These are phyloP conservation scores for Alternaria conjuncta DNA, from an alignment of 2,329 filamentous ascomycete genomes.

Conservation along the genomic window DNA sequence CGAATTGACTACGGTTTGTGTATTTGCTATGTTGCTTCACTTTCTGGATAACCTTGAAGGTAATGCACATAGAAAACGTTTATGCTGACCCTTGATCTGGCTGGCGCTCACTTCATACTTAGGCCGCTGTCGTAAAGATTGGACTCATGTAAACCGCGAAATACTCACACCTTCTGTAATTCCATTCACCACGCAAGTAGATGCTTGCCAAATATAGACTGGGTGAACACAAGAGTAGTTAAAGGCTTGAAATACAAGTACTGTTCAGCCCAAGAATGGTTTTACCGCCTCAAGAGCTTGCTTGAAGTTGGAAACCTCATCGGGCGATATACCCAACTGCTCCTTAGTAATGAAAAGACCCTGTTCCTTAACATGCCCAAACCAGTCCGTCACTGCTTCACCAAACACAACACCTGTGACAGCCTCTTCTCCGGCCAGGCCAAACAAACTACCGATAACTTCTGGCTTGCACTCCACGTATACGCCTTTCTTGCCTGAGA, in stretches of 20 bases:
- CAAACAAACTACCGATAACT: not conserved
- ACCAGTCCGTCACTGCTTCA: constrained; percentile 3
- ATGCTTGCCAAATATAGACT: not conserved
- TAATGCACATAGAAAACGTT: not conserved
- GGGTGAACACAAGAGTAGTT: not conserved
- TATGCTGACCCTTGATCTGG: not conserved
- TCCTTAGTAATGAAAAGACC: constrained; percentile 4
- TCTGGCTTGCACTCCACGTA: constrained; percentile 2
- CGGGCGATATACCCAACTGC: not conserved
- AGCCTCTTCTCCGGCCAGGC: constrained; percentile 3
- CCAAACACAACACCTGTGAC: constrained; percentile 6
- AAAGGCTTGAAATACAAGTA: not conserved
- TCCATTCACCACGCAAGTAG: not conserved
- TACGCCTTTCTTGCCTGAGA: constrained; percentile 5
- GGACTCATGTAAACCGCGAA: no score
- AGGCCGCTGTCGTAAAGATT: no score
- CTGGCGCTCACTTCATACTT: not conserved
- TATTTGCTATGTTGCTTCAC: not conserved
- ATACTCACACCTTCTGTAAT: not conserved
- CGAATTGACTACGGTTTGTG: not conserved
- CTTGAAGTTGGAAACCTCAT: constrained; percentile 5
- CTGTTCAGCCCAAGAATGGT: not conserved
- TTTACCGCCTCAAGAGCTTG: constrained; percentile 2
- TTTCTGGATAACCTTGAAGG: not conserved
- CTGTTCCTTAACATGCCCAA: not conserved